A percentile compares a stretch with the other conserved stretches of the same genome.
phyloP scores from a whole-genome alignment of 257 asterid genomes.

The Solanum boliviense region DNA sequence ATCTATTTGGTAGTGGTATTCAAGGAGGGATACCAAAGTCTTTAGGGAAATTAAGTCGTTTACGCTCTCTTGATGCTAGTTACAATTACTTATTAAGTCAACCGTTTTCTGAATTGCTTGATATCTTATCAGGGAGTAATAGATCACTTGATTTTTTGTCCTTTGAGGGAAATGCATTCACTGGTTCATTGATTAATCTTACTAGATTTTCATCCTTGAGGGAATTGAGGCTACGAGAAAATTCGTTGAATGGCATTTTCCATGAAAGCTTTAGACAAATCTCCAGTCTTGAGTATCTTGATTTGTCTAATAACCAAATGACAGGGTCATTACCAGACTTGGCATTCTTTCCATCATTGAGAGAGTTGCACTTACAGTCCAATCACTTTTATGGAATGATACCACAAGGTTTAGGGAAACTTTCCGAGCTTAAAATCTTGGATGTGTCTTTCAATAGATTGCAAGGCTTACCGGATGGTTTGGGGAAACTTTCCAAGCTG shows the following conservation, averaged over 20 bases:
- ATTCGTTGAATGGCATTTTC: not conserved
- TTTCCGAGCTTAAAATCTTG: not conserved
- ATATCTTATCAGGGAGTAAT: not conserved
- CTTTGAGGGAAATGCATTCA: not conserved
- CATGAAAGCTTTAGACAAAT: not conserved
- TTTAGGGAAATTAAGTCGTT: not conserved
- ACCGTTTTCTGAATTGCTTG: not conserved
- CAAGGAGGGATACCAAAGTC: not conserved
- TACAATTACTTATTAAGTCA: not conserved
- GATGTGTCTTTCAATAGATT: not conserved
- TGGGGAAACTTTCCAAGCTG: not conserved
- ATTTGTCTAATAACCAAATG: not conserved
- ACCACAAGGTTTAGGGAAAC: not conserved
- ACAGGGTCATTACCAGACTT: not conserved
- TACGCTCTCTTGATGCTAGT: not conserved
- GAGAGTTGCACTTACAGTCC: not conserved
- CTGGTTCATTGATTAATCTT: not conserved
- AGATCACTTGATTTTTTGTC: not conserved
- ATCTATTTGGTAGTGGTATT: not conserved
- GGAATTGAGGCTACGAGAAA: not conserved
- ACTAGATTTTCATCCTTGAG: constrained; percentile 1
- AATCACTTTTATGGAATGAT: not conserved
- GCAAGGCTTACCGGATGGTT: not conserved
- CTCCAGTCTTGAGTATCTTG: not conserved
- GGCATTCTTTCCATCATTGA: not conserved